Evolutionary conservation across 306 rosid genomes (phyloP), one percentile per base, ranked within the genome.

Genomic region (Vachellia pachyceras): DNA sequence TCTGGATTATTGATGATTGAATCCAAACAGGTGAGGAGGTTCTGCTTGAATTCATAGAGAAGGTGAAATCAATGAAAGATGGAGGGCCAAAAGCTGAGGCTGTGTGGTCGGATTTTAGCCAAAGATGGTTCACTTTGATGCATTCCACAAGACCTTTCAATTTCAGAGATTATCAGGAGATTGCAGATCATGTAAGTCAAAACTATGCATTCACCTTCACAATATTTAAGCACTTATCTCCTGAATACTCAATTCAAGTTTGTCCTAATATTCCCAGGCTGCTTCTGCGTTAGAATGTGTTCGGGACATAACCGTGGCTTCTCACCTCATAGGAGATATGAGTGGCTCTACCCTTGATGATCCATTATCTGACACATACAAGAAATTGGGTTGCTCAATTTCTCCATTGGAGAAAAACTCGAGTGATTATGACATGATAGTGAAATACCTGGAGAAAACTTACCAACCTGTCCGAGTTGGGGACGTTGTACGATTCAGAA

Each of bases 51-150:
- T 95, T 91, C 77, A 82, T 91, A 11, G 93, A 88, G 72, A 86
- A 74, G 33, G 79, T 90, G 39, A 91, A 89, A 70, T 82, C 97
- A 79, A 77, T 82, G 87, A 71, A 87, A 44, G 97, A 95, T 61
- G 80, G 86, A 0, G 93, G 96, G 18, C 88, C 84, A 2, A 87
- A 86, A 73, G 87, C 94, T 10, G 97, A 87, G 77, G 98, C 91
- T 45, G 80, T 89, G 44, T 90, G 99, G 99, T 84, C 91, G 2
- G 97, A 91, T 71, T 95, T 89, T 52, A 93, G 99, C 88, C 97
- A 95, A 77, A 91, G 88, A 83, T 95, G 97, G 98, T 91, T 95
- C 82, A 88, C 94, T 73, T 87, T 95, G 6, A 87, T 95, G 93
- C 96, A 87, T 68, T 91, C 97, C 20, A 88, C 97, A 6, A 85